Percentiles rank a stretch among this genome's conserved stretches.
Conservation (phyloP, 768 basidiomycete genomes). For the Amanita pallidorosea region DNA sequence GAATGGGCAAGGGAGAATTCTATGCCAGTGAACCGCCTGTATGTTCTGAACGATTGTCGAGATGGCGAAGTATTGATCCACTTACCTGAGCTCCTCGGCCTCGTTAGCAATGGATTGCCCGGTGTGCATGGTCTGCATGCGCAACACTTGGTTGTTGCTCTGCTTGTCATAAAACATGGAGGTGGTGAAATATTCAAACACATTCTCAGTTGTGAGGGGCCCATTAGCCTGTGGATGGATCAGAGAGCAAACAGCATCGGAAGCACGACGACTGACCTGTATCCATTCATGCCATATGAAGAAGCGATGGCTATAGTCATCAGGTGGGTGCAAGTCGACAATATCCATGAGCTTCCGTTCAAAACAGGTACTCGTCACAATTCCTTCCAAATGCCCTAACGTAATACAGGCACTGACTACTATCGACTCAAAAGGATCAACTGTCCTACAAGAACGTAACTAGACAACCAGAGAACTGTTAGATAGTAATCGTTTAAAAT, state of each 20-base stretch:
- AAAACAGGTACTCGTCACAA: too few relatives aligned
- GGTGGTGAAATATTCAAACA: constrained; percentile 82
- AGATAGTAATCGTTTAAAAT: neutral
- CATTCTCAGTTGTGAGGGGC: constrained; percentile 64
- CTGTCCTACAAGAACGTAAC: neutral
- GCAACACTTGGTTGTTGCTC: constrained; percentile 84
- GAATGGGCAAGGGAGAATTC: constrained; percentile 83
- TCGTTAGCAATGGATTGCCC: constrained; percentile 71
- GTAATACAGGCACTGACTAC: neutral
- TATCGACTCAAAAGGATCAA: neutral
- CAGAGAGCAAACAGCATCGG: constrained; percentile 1
- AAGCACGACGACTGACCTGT: constrained; percentile 33
- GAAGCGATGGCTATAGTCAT: constrained; percentile 74
- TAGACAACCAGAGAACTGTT: neutral
- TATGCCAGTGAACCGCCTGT: constrained; percentile 75
- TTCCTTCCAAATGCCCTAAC: too few relatives aligned
- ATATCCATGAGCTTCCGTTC: constrained; percentile 23
- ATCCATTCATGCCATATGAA: constrained; percentile 93
- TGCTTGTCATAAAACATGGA: constrained; percentile 95
- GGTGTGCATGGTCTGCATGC: constrained; percentile 89
- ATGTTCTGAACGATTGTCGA: neutral
- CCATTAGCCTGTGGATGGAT: constrained; percentile 50
- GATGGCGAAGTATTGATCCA: constrained; percentile 1
- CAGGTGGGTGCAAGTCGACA: constrained; percentile 65
- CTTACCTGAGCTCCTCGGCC: constrained; percentile 77